Conservation (phyloP, 2,329 filamentous ascomycete species). For the Beauveria pseudobassiana region DNA sequence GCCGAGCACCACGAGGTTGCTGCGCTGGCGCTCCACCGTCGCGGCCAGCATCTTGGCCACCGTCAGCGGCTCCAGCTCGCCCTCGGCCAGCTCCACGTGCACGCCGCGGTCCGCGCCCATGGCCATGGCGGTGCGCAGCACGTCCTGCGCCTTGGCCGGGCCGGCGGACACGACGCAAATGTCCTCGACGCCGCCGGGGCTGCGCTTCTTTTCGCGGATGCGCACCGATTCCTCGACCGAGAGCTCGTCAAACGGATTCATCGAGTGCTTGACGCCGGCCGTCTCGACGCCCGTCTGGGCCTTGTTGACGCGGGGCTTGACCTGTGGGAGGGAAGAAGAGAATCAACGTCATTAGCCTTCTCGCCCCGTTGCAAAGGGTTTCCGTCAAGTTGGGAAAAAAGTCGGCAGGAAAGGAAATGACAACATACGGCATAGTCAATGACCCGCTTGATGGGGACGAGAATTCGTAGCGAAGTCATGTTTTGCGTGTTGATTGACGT, state of each 20-base stretch:
- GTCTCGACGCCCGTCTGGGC: constrained; percentile 83
- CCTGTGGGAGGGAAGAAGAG: constrained; percentile 30
- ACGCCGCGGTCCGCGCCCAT: constrained; percentile 94
- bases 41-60: constrained; percentile 84
- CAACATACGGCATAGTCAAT: constrained; percentile 73
- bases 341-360: neutral
- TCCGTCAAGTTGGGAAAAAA: neutral
- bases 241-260: constrained; percentile 99
- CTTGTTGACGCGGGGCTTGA: constrained; percentile 64
- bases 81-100: constrained; percentile 74
- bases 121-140: constrained; percentile 92
- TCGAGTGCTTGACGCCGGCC: constrained; percentile 87
- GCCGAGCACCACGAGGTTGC: constrained; percentile 86
- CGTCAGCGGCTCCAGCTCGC: constrained; percentile 76
- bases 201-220: constrained; percentile 77
- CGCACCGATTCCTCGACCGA: constrained; percentile 94
- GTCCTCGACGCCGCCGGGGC: constrained; percentile 71
- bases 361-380: neutral
- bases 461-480: constrained; percentile 63
- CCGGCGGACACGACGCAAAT: constrained; percentile 88
- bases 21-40: constrained; percentile 74
- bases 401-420: constrained; percentile 1
- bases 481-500: constrained; percentile 12
- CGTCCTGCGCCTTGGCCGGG: constrained; percentile 78
- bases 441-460: constrained; percentile 76